A percentile compares a stretch with the other conserved stretches of the same genome.
phyloP scores from a whole-genome alignment of 106 monocot species.

The Allium sativum region DNA sequence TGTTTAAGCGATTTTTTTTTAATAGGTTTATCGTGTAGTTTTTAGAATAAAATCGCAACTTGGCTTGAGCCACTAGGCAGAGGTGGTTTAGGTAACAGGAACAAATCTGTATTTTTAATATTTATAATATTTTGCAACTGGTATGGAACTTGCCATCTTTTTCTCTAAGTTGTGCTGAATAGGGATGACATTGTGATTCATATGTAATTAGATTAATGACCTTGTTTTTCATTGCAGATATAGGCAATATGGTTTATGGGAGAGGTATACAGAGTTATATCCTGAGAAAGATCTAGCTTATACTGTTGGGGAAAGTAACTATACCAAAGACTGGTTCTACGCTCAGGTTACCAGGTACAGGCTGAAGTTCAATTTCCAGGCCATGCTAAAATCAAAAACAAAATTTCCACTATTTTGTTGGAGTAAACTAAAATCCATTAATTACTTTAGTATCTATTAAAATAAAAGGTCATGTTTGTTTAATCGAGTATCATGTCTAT shows the following conservation, averaged over 20 bases:
- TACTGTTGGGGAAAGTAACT: slow-evolving; percentile 41
- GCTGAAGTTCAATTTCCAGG: background rate
- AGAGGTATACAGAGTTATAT: slow-evolving; percentile 70
- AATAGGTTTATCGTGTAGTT: slow-evolving; percentile 29
- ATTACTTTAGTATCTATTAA: too few relatives aligned
- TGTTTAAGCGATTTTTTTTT: background rate
- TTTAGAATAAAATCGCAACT: too few relatives aligned
- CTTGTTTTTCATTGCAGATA: slow-evolving; percentile 28
- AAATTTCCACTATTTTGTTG: too few relatives aligned
- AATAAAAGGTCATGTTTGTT: too few relatives aligned
- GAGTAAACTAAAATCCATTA: too few relatives aligned
- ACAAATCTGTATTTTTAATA: too few relatives aligned
- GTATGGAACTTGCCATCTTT: too few relatives aligned
- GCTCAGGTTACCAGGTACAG: slow-evolving; percentile 74
- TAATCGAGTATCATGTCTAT: too few relatives aligned
- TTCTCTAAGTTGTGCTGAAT: background rate
- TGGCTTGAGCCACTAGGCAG: too few relatives aligned
- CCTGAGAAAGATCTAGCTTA: slow-evolving; percentile 54
- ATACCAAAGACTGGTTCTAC: slow-evolving; percentile 80
- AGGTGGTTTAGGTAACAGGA: too few relatives aligned
- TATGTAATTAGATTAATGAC: background rate
- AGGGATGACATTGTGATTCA: background rate
- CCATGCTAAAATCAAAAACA: too few relatives aligned
- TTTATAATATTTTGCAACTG: too few relatives aligned
- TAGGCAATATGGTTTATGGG: slow-evolving; percentile 83